These are phyloP conservation scores for Pythium volutum DNA, from an alignment of 352 stramenopile genomes.

Conservation along the genomic window DNA sequence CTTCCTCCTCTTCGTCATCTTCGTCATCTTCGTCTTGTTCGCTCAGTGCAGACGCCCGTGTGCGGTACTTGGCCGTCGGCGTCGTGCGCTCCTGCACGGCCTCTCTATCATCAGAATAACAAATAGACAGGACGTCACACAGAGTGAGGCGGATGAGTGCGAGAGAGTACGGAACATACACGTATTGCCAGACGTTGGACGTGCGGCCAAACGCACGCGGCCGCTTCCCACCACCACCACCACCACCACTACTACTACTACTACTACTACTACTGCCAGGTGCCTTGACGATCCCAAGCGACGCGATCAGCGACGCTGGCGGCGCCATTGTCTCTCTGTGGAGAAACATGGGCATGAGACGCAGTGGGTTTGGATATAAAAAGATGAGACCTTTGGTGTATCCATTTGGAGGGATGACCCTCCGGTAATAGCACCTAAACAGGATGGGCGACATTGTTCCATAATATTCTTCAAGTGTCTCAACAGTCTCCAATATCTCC, in stretches of 20 bases:
- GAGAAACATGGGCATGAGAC: not conserved
- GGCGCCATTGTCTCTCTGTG: not conserved
- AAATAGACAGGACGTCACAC: not conserved
- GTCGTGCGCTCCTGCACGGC: slow-evolving; percentile 40
- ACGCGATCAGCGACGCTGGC: not conserved
- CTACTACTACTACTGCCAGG: no score
- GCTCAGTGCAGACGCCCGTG: not conserved
- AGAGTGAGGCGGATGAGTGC: not conserved
- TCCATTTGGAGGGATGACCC: slow-evolving; percentile 15
- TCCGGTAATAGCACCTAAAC: not conserved
- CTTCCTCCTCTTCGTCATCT: not conserved
- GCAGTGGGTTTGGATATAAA: slow-evolving; percentile 7
- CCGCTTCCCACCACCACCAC: not conserved
- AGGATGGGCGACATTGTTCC: slow-evolving; percentile 6
- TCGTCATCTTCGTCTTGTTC: slow-evolving; percentile 17
- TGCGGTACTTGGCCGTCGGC: slow-evolving; percentile 18
- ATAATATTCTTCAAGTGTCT: not conserved
- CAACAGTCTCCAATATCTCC: no score
- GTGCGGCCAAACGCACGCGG: slow-evolving; percentile 59
- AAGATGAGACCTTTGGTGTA: not conserved
- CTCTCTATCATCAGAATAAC: slow-evolving; percentile 25
- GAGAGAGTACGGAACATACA: slow-evolving; percentile 26
- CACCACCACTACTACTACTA: no score
- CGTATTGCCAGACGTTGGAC: slow-evolving; percentile 73
- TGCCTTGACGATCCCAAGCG: slow-evolving; percentile 1